These are phyloP conservation scores for Phytophthora quininea DNA, from an alignment of 352 stramenopile species.

Conservation along the genomic window DNA sequence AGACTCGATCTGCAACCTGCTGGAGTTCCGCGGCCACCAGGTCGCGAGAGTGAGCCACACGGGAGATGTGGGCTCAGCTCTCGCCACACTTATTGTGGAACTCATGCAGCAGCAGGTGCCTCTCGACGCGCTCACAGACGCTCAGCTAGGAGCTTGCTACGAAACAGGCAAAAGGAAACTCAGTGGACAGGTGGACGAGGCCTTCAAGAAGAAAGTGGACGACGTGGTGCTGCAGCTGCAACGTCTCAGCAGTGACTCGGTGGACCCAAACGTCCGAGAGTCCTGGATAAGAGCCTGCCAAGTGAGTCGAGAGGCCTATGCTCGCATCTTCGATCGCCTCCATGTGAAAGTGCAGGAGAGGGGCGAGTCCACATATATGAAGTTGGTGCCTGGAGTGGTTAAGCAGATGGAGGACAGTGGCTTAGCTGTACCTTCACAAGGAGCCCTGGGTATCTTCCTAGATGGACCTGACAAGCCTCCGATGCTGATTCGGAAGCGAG, in stretches of 20 bases:
- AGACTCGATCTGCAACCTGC: constrained; percentile 80
- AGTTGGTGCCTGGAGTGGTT: constrained; percentile 55
- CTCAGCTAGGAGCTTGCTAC: constrained; percentile 70
- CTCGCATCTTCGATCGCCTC: constrained; percentile 70
- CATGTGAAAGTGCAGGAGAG: constrained; percentile 67
- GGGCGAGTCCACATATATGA: constrained; percentile 82
- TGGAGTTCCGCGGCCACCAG: constrained; percentile 80
- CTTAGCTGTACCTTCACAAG: constrained; percentile 59
- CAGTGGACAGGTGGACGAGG: constrained; percentile 40
- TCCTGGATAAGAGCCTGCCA: constrained; percentile 73
- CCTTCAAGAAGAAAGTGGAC: constrained; percentile 72
- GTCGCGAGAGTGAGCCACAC: constrained; percentile 80
- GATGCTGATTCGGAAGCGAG: constrained; percentile 85
- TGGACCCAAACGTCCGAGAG: constrained; percentile 49
- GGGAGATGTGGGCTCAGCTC: constrained; percentile 75
- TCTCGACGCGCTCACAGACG: constrained; percentile 59
- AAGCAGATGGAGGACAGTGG: constrained; percentile 49
- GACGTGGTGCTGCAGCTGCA: constrained; percentile 78
- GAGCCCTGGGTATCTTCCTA: constrained; percentile 77
- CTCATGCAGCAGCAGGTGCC: constrained; percentile 59
- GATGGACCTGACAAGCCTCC: constrained; percentile 71
- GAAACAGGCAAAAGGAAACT: constrained; percentile 62
- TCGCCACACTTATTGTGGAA: constrained; percentile 80
- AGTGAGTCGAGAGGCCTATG: constrained; percentile 74
- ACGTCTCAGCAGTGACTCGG: constrained; percentile 38